phyloP scores from a whole-genome alignment of 495 filamentous ascomycete species.

The Podospora pseudopauciseta region DNA sequence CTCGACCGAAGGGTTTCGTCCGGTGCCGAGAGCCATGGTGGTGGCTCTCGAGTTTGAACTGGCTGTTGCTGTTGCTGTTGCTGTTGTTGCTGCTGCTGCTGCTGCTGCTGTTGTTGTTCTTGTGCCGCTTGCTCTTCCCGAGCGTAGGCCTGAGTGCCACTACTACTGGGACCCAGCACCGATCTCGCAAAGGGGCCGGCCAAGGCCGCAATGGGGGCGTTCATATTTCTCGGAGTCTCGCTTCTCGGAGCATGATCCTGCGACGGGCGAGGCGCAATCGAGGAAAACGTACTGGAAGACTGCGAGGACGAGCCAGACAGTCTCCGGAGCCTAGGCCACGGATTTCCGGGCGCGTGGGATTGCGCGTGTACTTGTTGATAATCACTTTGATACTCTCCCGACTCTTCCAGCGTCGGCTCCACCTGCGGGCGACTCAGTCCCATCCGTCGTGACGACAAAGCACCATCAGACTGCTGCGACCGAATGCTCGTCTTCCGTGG shows the following conservation, averaged over 20 bases:
- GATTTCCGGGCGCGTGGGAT: constrained; percentile 17
- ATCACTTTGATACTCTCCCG: constrained; percentile 22
- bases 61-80: background rate
- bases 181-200: constrained; percentile 15
- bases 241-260: constrained; percentile 27
- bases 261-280: constrained; percentile 36
- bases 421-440: constrained; percentile 24
- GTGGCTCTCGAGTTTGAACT: constrained; percentile 34
- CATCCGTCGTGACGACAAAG: constrained; percentile 28
- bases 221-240: constrained; percentile 23
- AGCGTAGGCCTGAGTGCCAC: constrained; percentile 17
- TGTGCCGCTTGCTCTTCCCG: background rate
- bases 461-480: constrained; percentile 37
- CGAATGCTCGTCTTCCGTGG: constrained; percentile 47
- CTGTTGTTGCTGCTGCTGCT: constrained; percentile 4
- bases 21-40: constrained; percentile 37
- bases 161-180: constrained; percentile 15
- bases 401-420: constrained; percentile 34
- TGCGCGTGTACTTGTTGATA: constrained; percentile 21
- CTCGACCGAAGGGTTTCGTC: constrained; percentile 62
- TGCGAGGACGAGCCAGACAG: constrained; percentile 46
- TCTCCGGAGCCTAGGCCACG: constrained; percentile 41
- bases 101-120: constrained; percentile 10
- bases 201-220: constrained; percentile 23
- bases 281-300: constrained; percentile 43